Percentiles rank a stretch among this genome's conserved stretches.
Evolutionary conservation across 352 stramenopile species (phyloP).

Genomic region (Phytophthora pini): DNA sequence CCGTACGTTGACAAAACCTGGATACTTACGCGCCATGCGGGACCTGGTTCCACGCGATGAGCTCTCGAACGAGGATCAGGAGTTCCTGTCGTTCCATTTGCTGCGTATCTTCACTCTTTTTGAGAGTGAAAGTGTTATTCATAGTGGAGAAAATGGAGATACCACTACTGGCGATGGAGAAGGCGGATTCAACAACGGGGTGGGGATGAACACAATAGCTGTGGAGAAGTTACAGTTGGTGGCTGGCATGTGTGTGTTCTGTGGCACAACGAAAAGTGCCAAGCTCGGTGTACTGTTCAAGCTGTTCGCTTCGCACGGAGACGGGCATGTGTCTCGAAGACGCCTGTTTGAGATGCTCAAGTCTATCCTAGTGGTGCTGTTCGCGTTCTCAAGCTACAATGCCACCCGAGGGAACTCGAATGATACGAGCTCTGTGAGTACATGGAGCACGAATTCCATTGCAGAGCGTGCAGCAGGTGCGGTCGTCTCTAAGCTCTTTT

Average conservation of each 20-base stretch:
- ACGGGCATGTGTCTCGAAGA: constrained; percentile 70
- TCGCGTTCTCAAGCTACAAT: constrained; percentile 87
- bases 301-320: constrained; percentile 70
- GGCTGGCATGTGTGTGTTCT: constrained; percentile 93
- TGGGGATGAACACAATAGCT: constrained; percentile 53
- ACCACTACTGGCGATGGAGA: constrained; percentile 30
- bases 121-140: constrained; percentile 71
- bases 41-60: constrained; percentile 73
- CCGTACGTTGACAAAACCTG: constrained; percentile 73
- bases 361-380: constrained; percentile 81
- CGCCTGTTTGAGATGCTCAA: constrained; percentile 87
- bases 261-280: constrained; percentile 94
- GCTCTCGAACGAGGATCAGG: constrained; percentile 86
- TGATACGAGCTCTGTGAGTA: constrained; percentile 60
- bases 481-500: constrained; percentile 91
- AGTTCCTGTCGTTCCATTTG: constrained; percentile 89
- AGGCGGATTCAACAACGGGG: constrained; percentile 19
- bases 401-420: constrained; percentile 66
- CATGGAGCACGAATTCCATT: constrained; percentile 81
- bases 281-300: constrained; percentile 93
- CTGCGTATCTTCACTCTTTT: constrained; percentile 86
- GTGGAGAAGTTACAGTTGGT: constrained; percentile 78
- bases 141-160: constrained; percentile 46
- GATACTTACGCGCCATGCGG: constrained; percentile 81
- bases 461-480: constrained; percentile 89